These are phyloP conservation scores for Podospora comata DNA, from an alignment of 495 filamentous ascomycete genomes.

Conservation along the genomic window DNA sequence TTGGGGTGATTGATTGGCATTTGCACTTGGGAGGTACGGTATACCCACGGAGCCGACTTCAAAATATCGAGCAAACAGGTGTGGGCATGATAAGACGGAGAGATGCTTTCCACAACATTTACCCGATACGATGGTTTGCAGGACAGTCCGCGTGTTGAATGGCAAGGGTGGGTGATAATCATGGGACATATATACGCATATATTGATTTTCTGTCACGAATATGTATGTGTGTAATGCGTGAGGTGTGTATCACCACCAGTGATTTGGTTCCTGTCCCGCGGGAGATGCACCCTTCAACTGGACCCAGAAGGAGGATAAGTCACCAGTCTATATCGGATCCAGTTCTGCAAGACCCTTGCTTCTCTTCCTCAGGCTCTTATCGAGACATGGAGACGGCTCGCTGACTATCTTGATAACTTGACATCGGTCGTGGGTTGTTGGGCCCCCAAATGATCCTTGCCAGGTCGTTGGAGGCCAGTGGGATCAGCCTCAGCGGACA, in stretches of 20 bases:
- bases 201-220: neutral
- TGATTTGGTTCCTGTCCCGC: neutral
- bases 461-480: neutral
- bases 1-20: neutral
- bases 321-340: neutral
- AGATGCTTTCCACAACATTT: neutral
- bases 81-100: neutral
- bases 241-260: neutral
- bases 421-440: neutral
- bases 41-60: neutral
- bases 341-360: neutral
- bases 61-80: too few species aligned
- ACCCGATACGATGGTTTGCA: neutral
- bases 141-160: neutral
- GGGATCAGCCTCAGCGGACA: slow-evolving; percentile 5
- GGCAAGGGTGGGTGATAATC: neutral
- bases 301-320: neutral
- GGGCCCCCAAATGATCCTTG: neutral
- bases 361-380: too few species aligned
- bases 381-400: too few species aligned
- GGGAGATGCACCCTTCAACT: neutral
- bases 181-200: neutral
- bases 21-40: neutral
- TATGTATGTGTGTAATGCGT: neutral
- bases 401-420: too few species aligned